Conservation (phyloP, 768 basidiomycete species). For the Psilocybe subaeruginosa region DNA sequence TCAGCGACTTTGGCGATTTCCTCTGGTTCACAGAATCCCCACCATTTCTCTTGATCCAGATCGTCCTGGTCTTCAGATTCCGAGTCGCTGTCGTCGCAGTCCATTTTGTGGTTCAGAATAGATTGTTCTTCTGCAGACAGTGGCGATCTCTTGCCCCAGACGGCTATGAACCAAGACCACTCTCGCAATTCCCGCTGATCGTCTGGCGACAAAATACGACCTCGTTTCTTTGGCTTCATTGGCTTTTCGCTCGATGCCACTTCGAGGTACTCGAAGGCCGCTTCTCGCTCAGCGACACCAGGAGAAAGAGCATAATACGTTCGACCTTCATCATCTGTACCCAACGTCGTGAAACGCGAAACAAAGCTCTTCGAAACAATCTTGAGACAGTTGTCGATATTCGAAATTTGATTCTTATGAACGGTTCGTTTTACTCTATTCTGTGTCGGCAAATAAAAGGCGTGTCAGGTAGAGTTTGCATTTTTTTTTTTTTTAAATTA, state of each 20-base stretch:
- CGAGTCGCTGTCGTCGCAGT: constrained; percentile 17
- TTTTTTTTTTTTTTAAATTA: too few species aligned
- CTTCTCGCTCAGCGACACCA: constrained; percentile 57
- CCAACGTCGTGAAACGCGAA: constrained; percentile 63
- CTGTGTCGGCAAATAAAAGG: constrained; percentile 25
- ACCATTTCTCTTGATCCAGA: constrained; percentile 61
- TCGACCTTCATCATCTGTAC: constrained; percentile 69
- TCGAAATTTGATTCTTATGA: constrained; percentile 52
- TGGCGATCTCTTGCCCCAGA: constrained; percentile 64
- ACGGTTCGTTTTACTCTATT: constrained; percentile 44
- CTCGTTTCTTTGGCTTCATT: constrained; percentile 45
- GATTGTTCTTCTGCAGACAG: constrained; percentile 11
- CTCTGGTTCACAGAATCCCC: constrained; percentile 69
- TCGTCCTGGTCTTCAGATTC: constrained; percentile 34
- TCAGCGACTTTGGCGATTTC: constrained; percentile 68
- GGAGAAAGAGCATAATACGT: constrained; percentile 71
- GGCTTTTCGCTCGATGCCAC: constrained; percentile 31
- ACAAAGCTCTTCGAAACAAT: constrained; percentile 47
- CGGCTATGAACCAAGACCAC: constrained; percentile 82
- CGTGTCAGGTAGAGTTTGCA: too few species aligned
- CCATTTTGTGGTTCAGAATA: constrained; percentile 7
- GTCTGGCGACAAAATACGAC: constrained; percentile 41
- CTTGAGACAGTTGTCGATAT: constrained; percentile 60
- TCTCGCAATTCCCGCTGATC: constrained; percentile 55
- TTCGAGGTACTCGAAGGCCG: constrained; percentile 45